These are phyloP conservation scores for Trifolium subterraneum DNA, from an alignment of 306 rosid genomes.

Conservation along the genomic window DNA sequence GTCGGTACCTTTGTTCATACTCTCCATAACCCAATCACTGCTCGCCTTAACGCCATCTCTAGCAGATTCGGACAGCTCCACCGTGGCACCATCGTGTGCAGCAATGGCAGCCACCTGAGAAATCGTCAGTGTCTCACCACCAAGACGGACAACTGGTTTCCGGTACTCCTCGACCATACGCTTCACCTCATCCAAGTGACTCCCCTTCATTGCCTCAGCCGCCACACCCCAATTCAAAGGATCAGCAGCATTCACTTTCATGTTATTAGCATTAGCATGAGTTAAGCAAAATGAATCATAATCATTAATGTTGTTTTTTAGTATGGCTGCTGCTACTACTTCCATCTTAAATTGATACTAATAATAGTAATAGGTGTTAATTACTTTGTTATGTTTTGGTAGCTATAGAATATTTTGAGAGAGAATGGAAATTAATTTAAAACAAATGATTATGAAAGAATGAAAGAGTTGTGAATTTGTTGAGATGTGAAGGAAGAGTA, in stretches of 20 bases:
- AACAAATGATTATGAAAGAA: neutral
- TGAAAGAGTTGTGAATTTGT: neutral
- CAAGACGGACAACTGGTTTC: slow-evolving; percentile 64
- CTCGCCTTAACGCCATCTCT: slow-evolving; percentile 88
- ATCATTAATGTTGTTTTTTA: slow-evolving; percentile 32
- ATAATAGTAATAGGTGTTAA: neutral
- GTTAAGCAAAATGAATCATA: slow-evolving; percentile 49
- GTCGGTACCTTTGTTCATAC: slow-evolving; percentile 61
- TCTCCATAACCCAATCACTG: slow-evolving; percentile 88
- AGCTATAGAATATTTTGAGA: neutral
- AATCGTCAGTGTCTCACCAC: slow-evolving; percentile 75
- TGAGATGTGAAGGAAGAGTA: neutral
- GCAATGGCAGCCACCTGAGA: slow-evolving; percentile 89
- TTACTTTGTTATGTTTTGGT: neutral
- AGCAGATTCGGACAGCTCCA: slow-evolving; percentile 69
- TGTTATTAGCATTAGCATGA: neutral
- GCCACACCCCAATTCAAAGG: slow-evolving; percentile 75
- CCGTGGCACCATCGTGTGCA: slow-evolving; percentile 41
- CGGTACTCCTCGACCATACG: slow-evolving; percentile 83
- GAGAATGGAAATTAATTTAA: neutral
- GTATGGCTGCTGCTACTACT: slow-evolving; percentile 25
- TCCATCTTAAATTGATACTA: slow-evolving; percentile 42
- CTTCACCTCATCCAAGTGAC: slow-evolving; percentile 86
- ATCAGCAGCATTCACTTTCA: slow-evolving; percentile 42
- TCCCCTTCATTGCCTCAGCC: slow-evolving; percentile 70